Evolutionary conservation across 345 rosid species (phyloP), one percentile per base, ranked within the genome.

Genomic region (Excoecaria agallocha): DNA sequence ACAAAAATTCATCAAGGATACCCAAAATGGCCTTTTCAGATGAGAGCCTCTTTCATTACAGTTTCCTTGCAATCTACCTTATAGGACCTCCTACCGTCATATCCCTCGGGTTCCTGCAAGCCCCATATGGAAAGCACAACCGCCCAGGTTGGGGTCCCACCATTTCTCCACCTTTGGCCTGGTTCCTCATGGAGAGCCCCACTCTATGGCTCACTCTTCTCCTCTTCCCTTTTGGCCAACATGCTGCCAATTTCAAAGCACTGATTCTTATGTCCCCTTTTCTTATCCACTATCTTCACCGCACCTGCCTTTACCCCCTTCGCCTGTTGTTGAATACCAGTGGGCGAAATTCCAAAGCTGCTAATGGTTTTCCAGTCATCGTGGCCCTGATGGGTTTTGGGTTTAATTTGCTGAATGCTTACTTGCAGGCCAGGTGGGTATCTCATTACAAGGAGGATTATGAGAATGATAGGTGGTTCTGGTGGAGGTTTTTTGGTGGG

Each of bases 121-220:
- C 96, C 58, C 94, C 98, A 4, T 96, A 96, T 72, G 98, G 99
- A 30, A 93, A 96, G 84, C 98, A 96, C 88, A 76, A 76, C 75
- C 97, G 97, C 19, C 75, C 88, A 1, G 97, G 99, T 3, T 96
- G 97, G 97, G 99, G 99, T 6, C 97, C 97, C 65, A 81, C 89
- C 69, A 58, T 96, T 43, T 76, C 91, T 13, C 83, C 97, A 1
- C 82, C 97, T 6, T 49, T 90, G 58, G 98, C 98, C 54, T 96
- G 99, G 99, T 87, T 91, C 79, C 74, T 93, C 74, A 95, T 91
- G 99, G 99, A 93, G 79, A 89, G 92, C 74, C 98, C 99, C 51
- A 82, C 93, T 13, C 78, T 91, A 1, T 89, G 92, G 92, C 87
- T 95, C 62, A 77, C 98, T 0, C 72, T 91, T 73, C 68, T 86